phyloP scores from a whole-genome alignment of 805 yeast species.

The Ogataea ramenticola region DNA sequence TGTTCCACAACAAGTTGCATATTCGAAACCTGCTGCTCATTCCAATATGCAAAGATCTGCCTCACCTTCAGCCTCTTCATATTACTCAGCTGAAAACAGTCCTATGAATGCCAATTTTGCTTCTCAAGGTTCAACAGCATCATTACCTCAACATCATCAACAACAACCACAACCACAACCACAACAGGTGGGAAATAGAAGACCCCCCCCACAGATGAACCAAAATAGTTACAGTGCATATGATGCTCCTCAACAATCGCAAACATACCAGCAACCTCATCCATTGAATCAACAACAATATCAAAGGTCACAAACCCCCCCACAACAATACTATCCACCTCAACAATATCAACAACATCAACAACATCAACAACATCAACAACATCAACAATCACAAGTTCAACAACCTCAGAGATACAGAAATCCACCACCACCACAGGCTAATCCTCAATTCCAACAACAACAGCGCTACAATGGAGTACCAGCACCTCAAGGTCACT shows the following conservation, averaged over 20 bases:
- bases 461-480: conserved; percentile 1
- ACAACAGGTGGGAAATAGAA: background rate
- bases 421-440: conserved; percentile 9
- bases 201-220: conserved; percentile 4
- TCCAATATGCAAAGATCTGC: conserved; percentile 1
- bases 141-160: conserved; percentile 4
- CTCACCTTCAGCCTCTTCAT: conserved; percentile 1
- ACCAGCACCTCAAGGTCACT: background rate
- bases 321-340: too few relatives aligned
- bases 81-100: conserved; percentile 3
- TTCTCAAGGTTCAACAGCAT: background rate
- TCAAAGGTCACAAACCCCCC: too few relatives aligned
- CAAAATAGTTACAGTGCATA: conserved; percentile 1
- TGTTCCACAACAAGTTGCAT: conserved; percentile 12
- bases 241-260: conserved; percentile 7
- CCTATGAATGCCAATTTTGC: conserved; percentile 3
- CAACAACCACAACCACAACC: conserved; percentile 5
- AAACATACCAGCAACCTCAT: conserved; percentile 9
- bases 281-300: conserved; percentile 3
- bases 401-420: conserved; percentile 11
- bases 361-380: conserved; percentile 11
- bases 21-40: conserved; percentile 2
- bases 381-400: conserved; percentile 10
- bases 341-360: conserved; percentile 9
- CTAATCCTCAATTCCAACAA: conserved; percentile 2